Conservation (phyloP, 2,329 filamentous ascomycete genomes). For the Colletotrichum sp. region DNA sequence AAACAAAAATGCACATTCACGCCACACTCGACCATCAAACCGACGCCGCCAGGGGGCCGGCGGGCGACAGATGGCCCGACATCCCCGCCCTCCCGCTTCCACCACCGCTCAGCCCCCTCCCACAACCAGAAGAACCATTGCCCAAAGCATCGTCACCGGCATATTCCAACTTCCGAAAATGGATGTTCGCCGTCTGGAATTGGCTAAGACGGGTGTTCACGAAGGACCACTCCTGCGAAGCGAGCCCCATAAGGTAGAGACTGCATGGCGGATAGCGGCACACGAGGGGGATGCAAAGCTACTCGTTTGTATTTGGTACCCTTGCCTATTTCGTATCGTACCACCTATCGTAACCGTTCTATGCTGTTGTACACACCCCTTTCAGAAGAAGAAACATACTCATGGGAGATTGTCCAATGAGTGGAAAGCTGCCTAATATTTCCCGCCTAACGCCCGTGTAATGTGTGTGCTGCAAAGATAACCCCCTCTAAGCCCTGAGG, state of each 20-base stretch:
- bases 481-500: not conserved
- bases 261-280: not conserved
- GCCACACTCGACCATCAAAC: not conserved
- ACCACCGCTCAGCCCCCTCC: slow-evolving; percentile 2
- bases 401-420: not conserved
- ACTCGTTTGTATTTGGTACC: not conserved
- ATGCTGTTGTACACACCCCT: not conserved
- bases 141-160: not conserved
- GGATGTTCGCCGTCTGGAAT: not conserved
- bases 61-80: not conserved
- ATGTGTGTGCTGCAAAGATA: not conserved
- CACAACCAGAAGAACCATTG: not conserved
- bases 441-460: not conserved
- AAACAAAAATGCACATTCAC: not conserved
- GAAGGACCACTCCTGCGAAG: not conserved
- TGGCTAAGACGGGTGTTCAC: not conserved
- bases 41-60: not conserved
- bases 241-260: not conserved
- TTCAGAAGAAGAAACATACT: not conserved
- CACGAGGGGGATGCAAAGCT: not conserved
- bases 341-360: not conserved
- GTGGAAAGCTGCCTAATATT: not conserved
- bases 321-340: not conserved
- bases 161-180: slow-evolving; percentile 1
- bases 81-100: slow-evolving; percentile 5